Percentiles rank a stretch among this genome's conserved stretches.
phyloP scores from a whole-genome alignment of 208 protist genomes.

The Acanthamoeba healyi region DNA sequence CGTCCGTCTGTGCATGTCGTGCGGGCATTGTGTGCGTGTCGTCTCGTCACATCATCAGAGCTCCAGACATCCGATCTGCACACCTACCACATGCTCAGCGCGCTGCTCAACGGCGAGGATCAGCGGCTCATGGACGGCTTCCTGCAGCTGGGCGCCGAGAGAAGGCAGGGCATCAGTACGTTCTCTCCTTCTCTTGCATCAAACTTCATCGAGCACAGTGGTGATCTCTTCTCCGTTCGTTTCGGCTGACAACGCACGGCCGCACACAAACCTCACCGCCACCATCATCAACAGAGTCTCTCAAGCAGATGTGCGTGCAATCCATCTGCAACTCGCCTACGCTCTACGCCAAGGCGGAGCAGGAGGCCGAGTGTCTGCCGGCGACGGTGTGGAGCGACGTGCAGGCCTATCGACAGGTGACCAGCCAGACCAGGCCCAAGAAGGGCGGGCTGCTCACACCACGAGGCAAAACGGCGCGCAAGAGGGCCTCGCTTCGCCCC shows the following conservation, averaged over 20 bases:
- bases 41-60: not conserved
- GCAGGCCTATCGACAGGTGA: conserved; percentile 28
- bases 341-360: conserved; percentile 27
- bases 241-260: too few relatives aligned
- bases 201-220: too few relatives aligned
- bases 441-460: too few relatives aligned
- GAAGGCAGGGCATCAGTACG: not conserved
- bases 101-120: not conserved
- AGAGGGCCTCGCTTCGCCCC: too few relatives aligned
- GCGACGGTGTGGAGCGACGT: conserved; percentile 34
- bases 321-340: not conserved
- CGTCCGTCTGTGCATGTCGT: too few relatives aligned
- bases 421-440: too few relatives aligned
- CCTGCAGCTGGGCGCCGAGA: conserved; percentile 23
- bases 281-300: conserved; percentile 56
- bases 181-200: not conserved
- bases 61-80: conserved; percentile 3
- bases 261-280: too few relatives aligned
- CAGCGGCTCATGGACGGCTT: conserved; percentile 28
- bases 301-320: conserved; percentile 65
- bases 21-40: too few relatives aligned
- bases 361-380: not conserved
- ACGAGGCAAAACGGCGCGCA: too few relatives aligned
- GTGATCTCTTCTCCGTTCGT: too few relatives aligned
- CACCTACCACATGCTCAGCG: conserved; percentile 1